Evolutionary conservation across 305 asterid species (phyloP).

Genomic region (Striga hermonthica): DNA sequence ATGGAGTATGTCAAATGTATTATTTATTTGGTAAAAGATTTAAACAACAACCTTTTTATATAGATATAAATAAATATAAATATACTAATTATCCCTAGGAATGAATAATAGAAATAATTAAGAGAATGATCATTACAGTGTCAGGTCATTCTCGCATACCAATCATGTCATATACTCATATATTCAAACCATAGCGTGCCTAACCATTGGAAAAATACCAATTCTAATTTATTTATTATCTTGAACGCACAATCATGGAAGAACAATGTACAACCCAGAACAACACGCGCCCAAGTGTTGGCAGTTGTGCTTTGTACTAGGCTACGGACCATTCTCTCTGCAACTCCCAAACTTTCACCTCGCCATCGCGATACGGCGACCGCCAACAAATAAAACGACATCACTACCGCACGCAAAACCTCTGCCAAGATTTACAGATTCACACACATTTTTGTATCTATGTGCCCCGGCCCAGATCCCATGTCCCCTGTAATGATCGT

Average conservation of each 20-base stretch:
- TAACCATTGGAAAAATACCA: no score
- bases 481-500: constrained; percentile 34
- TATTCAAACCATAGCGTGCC: no score
- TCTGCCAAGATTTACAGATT: constrained; percentile 26
- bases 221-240: background rate
- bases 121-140: no score
- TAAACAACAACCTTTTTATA: no score
- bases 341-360: constrained; percentile 12
- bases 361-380: constrained; percentile 32
- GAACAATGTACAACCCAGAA: constrained; percentile 14
- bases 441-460: constrained; percentile 27
- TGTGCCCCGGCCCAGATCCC: constrained; percentile 25
- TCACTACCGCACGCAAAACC: constrained; percentile 10
- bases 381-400: constrained; percentile 29
- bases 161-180: no score
- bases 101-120: no score
- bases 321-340: background rate
- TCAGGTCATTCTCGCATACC: no score
- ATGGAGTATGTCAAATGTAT: no score
- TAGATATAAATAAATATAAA: no score
- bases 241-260: background rate
- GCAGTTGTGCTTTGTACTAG: background rate
- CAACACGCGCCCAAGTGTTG: background rate
- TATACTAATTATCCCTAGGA: no score
- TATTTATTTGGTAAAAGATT: no score